These are phyloP conservation scores for Cephaloascus albidus DNA, from an alignment of 805 yeast species.

Conservation along the genomic window DNA sequence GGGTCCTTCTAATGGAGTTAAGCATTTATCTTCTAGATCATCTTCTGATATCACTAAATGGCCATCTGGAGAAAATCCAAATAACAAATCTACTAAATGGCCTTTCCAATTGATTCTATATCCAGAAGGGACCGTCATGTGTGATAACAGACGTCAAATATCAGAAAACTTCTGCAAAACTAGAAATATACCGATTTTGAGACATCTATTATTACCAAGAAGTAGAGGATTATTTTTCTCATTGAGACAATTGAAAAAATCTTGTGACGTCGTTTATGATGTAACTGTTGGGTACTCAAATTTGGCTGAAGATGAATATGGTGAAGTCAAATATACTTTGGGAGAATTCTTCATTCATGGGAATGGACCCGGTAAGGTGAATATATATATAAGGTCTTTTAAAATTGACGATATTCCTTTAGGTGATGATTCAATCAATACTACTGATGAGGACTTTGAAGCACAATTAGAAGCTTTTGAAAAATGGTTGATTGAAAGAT, in stretches of 20 bases:
- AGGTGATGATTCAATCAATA: constrained; percentile 29
- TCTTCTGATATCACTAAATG: background rate
- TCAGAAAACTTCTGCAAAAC: constrained; percentile 51
- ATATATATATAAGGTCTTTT: constrained; percentile 54
- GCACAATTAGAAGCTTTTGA: constrained; percentile 47
- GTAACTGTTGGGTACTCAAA: constrained; percentile 79
- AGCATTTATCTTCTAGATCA: background rate
- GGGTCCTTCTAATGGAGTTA: constrained; percentile 40
- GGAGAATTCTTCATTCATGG: constrained; percentile 58
- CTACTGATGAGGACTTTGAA: constrained; percentile 31
- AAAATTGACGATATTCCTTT: constrained; percentile 55
- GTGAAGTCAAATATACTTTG: constrained; percentile 70
- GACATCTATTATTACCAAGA: constrained; percentile 74
- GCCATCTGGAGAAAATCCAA: constrained; percentile 3
- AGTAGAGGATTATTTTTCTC: constrained; percentile 68
- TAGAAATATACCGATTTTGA: constrained; percentile 35
- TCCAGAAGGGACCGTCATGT: constrained; percentile 92
- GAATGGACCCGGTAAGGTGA: constrained; percentile 57
- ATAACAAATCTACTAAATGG: constrained; percentile 26
- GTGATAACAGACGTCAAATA: constrained; percentile 50
- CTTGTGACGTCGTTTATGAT: constrained; percentile 63
- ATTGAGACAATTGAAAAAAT: constrained; percentile 42
- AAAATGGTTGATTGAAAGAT: constrained; percentile 62
- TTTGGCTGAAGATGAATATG: constrained; percentile 49
- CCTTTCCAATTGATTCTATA: constrained; percentile 64